Base-by-base conservation (phyloP, 2,329 filamentous ascomycete species). In the Fusarium praegraminearum region DNA sequence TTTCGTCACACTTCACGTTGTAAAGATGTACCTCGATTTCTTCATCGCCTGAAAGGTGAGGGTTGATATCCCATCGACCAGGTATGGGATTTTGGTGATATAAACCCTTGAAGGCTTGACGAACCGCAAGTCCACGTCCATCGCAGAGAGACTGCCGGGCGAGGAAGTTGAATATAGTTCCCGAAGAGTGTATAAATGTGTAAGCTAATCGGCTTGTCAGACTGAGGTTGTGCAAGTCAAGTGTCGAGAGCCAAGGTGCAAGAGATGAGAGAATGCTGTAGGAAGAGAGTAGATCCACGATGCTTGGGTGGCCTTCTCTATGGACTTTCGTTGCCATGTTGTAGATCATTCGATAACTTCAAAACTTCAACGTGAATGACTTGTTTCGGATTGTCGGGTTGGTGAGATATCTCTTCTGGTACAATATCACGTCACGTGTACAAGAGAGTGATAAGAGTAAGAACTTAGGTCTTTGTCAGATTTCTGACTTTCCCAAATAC, bases 201-300 rank as follows among this genome's bases (percentile, higher is more conserved):
- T 58, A 57, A 20, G 56, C 46, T 4, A 50, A 33, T 8, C 28
- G 47, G 26, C 46, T 62, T 4, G 57, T 59, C 7, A 69, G 50
- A 7, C 59, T 36, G 4, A 72, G 55, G 10, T 71, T 55, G 10
- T 62, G 61, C 0, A 72, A 55, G 9, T 72, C 70, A 5, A 61
- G 30, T 1, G 67, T 67, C 4, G 70, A 73, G 13, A 73, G n/a
- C 57, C 61, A 73, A 2, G 64, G 57, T 6, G 64, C 50, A 11
- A 72, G 16, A 5, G 60, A 61, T 0, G 60, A 49, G 3, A 72
- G 60, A 20, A 73, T 69, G 6, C 41, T 54, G 28, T 73, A 72
- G 1, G 70, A 72, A 2, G 55, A 46, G 18, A 71, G 10, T 1
- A 72, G 56, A 11, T 66, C 43, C 6, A 41, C 32, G 1, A 72